These are phyloP conservation scores for Porpolomopsis calyptriformis DNA, from an alignment of 768 basidiomycete genomes.

Conservation along the genomic window DNA sequence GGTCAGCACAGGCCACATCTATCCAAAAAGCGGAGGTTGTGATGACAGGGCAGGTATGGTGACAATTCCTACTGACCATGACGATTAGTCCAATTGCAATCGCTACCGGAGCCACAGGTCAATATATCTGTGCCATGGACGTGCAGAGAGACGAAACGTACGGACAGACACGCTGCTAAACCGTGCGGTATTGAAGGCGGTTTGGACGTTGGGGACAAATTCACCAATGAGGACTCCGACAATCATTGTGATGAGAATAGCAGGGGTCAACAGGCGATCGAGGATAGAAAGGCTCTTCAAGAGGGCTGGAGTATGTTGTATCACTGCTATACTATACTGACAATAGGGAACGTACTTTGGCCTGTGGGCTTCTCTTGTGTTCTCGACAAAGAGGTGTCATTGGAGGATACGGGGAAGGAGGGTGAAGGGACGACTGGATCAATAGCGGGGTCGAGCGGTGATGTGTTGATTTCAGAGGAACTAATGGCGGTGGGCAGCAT, in stretches of 20 bases:
- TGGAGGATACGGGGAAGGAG: no score
- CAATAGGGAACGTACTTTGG: background rate
- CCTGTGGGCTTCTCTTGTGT: background rate
- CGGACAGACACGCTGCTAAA: slow-evolving; percentile 69
- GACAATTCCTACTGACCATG: slow-evolving; percentile 33
- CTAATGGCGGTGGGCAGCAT: background rate
- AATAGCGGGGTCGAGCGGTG: background rate
- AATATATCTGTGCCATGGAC: background rate
- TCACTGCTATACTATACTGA: background rate
- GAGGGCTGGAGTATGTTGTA: slow-evolving; percentile 18
- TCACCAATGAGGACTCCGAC: slow-evolving; percentile 66
- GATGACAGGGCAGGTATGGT: no score
- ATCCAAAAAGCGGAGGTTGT: no score
- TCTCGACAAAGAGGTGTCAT: background rate
- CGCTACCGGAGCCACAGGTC: slow-evolving; percentile 31
- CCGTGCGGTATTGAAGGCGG: slow-evolving; percentile 50
- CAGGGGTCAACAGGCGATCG: slow-evolving; percentile 53
- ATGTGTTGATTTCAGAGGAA: background rate
- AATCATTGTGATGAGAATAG: slow-evolving; percentile 66
- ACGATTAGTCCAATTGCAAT: slow-evolving; percentile 73
- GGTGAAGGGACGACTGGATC: background rate
- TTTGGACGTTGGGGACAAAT: slow-evolving; percentile 47
- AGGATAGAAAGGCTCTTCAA: slow-evolving; percentile 36
- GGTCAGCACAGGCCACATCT: slow-evolving; percentile 73
- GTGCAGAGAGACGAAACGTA: slow-evolving; percentile 33